These are phyloP conservation scores for Monilinia polystroma DNA, from an alignment of 2,329 filamentous ascomycete genomes.

Conservation along the genomic window DNA sequence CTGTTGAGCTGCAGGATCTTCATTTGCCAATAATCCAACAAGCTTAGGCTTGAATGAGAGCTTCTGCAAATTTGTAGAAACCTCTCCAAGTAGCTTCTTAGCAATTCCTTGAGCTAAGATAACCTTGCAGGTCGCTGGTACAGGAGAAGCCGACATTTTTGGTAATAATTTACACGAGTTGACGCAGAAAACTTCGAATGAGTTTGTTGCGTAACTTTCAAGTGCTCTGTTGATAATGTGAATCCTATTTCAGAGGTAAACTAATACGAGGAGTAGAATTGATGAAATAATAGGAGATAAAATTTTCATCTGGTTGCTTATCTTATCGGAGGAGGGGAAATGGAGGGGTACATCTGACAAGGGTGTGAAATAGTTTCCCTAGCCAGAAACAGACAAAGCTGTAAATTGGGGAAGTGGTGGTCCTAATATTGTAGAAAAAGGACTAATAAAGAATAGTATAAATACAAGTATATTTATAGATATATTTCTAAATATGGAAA, in stretches of 20 bases:
- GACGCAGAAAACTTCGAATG: not conserved
- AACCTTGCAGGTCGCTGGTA: constrained; percentile 74
- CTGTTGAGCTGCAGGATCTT: constrained; percentile 84
- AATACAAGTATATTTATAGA: too few species aligned
- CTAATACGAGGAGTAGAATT: constrained; percentile 2
- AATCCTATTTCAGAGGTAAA: not conserved
- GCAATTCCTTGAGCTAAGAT: constrained; percentile 85
- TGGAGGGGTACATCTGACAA: constrained; percentile 6
- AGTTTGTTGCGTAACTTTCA: not conserved
- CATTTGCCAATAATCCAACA: constrained; percentile 88
- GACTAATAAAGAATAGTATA: too few species aligned
- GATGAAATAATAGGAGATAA: constrained; percentile 2
- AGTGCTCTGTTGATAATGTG: not conserved
- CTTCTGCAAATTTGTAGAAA: constrained; percentile 70
- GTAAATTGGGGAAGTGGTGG: too few species aligned
- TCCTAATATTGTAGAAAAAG: too few species aligned
- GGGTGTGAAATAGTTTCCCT: not conserved
- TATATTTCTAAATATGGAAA: too few species aligned
- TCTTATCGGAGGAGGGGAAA: constrained; percentile 19
- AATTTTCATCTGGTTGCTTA: constrained; percentile 16
- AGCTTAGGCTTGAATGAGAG: constrained; percentile 74
- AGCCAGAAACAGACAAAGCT: too few species aligned
- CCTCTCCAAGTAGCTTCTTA: constrained; percentile 75
- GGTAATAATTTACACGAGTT: not conserved
- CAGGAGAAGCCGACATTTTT: constrained; percentile 26